phyloP scores from a whole-genome alignment of 2,329 filamentous ascomycete species.

The Monosporascus sp. region DNA sequence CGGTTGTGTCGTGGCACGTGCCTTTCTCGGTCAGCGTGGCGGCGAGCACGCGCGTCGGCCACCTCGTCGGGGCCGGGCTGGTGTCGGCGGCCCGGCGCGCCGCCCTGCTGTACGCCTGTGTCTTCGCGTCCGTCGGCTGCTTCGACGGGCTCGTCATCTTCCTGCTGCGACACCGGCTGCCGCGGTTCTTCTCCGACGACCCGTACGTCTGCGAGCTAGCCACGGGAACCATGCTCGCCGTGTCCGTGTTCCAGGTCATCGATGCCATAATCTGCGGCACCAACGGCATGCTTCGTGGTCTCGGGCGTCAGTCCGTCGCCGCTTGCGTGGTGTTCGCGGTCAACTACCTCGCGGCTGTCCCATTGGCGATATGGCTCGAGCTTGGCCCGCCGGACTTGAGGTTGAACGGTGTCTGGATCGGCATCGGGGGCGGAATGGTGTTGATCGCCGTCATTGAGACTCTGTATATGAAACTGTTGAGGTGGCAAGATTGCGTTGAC shows the following conservation, averaged over 20 bases:
- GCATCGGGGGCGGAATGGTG: slow-evolving; percentile 27
- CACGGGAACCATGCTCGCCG: slow-evolving; percentile 24
- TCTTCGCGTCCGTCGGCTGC: slow-evolving; percentile 27
- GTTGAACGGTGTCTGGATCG: slow-evolving; percentile 31
- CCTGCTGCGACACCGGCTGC: slow-evolving; percentile 23
- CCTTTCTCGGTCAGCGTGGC: slow-evolving; percentile 37
- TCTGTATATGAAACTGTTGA: slow-evolving; percentile 26
- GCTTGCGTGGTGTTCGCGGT: slow-evolving; percentile 30
- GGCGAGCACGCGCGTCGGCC: slow-evolving; percentile 35
- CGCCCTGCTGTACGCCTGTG: slow-evolving; percentile 24
- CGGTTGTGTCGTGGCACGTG: slow-evolving; percentile 36
- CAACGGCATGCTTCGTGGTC: slow-evolving; percentile 33
- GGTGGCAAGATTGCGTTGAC: slow-evolving; percentile 28
- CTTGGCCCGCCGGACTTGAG: slow-evolving; percentile 24
- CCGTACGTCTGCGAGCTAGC: slow-evolving; percentile 23
- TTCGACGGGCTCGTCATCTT: slow-evolving; percentile 28
- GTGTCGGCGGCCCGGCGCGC: slow-evolving; percentile 27
- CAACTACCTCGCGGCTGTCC: slow-evolving; percentile 33
- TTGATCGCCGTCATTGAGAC: slow-evolving; percentile 26
- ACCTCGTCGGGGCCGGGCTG: slow-evolving; percentile 33
- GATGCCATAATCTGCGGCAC: slow-evolving; percentile 30
- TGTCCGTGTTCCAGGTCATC: slow-evolving; percentile 28
- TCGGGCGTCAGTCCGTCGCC: slow-evolving; percentile 32
- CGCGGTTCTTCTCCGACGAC: slow-evolving; percentile 28
- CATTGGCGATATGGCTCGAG: slow-evolving; percentile 33